Evolutionary conservation across 306 rosid genomes (phyloP).

Genomic region (Lablab purpureus): DNA sequence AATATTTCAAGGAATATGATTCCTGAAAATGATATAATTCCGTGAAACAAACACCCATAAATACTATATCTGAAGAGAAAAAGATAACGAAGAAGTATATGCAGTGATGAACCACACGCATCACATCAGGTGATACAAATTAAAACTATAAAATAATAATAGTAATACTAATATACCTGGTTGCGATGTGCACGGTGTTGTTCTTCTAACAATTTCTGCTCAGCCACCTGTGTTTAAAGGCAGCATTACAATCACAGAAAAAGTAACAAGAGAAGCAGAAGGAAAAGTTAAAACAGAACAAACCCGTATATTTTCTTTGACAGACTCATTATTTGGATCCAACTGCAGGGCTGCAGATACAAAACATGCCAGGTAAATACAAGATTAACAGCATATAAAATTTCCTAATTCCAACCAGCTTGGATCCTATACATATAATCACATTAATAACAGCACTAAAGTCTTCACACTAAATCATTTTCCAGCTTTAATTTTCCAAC

Average conservation of each 20-base stretch:
- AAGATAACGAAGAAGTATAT: not conserved
- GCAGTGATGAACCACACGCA: not conserved
- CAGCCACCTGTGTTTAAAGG: slow-evolving; percentile 69
- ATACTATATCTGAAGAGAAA: slow-evolving; percentile 21
- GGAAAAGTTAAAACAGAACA: slow-evolving; percentile 46
- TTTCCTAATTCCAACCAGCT: slow-evolving; percentile 39
- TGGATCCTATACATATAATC: not conserved
- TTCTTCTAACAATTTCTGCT: slow-evolving; percentile 63
- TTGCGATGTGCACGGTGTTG: slow-evolving; percentile 54
- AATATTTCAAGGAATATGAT: too few species aligned
- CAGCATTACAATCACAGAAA: slow-evolving; percentile 37
- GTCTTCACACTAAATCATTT: not conserved
- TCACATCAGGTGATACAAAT: not conserved
- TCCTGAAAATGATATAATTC: too few species aligned
- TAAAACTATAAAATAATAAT: not conserved
- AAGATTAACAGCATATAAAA: slow-evolving; percentile 10
- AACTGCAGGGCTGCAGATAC: slow-evolving; percentile 75
- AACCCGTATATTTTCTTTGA: slow-evolving; percentile 85
- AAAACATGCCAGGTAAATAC: slow-evolving; percentile 35
- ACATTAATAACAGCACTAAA: not conserved
- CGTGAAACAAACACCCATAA: too few species aligned
- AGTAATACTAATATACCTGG: slow-evolving; percentile 65
- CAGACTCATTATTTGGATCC: slow-evolving; percentile 87
- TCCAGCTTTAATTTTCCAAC: not conserved
- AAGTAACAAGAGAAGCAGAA: slow-evolving; percentile 26